Percentiles rank a stretch among this genome's conserved stretches.
Evolutionary conservation across 164 flowering plant genomes (phyloP).

Genomic region (Litsea cubeba): DNA sequence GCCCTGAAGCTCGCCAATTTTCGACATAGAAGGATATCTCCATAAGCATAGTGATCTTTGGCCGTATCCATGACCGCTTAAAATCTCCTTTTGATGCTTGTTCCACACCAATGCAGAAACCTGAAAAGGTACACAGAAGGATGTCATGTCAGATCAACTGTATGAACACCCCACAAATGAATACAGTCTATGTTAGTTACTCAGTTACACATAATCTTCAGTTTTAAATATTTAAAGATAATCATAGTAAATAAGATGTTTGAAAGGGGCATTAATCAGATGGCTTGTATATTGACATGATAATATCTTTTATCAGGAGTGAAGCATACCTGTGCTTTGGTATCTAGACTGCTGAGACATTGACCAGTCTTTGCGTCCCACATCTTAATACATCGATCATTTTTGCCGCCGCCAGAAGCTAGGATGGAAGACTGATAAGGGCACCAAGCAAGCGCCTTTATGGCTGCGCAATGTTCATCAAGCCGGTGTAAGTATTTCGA

Average conservation of each 20-base stretch:
- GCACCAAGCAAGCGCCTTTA: conserved; percentile 67
- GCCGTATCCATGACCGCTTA: conserved; percentile 51
- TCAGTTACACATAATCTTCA: no score
- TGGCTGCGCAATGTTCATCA: conserved; percentile 38
- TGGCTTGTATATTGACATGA: no score
- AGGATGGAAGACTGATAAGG: conserved; percentile 38
- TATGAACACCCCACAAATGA: not conserved
- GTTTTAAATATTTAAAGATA: no score
- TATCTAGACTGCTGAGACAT: conserved; percentile 33
- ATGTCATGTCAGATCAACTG: not conserved
- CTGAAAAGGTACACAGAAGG: conserved; percentile 17
- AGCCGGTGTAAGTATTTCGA: conserved; percentile 26
- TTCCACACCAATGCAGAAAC: conserved; percentile 56
- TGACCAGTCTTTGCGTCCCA: conserved; percentile 46
- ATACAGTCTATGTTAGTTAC: no score
- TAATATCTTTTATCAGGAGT: no score
- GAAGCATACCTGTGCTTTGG: conserved; percentile 42
- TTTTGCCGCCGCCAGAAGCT: conserved; percentile 53
- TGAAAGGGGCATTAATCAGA: no score
- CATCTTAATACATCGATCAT: conserved; percentile 44
- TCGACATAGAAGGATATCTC: conserved; percentile 51
- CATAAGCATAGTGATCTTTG: conserved; percentile 41
- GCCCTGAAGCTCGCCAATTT: conserved; percentile 26
- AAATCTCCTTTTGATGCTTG: conserved; percentile 48
- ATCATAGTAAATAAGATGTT: no score